A percentile compares a stretch with the other conserved stretches of the same genome.
phyloP scores from a whole-genome alignment of 1,139 yeast genomes.

The Hansenula sp. region DNA sequence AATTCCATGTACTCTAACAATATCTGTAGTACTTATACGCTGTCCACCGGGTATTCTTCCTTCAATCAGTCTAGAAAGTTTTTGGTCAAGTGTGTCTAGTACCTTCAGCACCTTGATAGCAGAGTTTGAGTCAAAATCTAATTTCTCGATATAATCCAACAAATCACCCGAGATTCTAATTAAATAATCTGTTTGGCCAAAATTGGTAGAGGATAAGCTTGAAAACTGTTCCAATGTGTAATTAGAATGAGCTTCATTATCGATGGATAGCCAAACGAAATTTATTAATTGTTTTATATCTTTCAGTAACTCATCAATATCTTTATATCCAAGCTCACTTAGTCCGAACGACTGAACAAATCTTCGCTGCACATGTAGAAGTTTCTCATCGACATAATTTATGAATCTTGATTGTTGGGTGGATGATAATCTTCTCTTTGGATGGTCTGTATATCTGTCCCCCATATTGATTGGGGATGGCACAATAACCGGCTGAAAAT shows the following conservation, averaged over 20 bases:
- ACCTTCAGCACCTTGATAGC: constrained; percentile 11
- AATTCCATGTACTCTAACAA: constrained; percentile 17
- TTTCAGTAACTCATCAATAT: constrained; percentile 10
- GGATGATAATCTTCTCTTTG: constrained; percentile 9
- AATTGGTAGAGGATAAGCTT: constrained; percentile 10
- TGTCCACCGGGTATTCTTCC: constrained; percentile 14
- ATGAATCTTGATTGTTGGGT: constrained; percentile 20
- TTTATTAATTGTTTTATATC: constrained; percentile 14
- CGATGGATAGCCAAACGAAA: constrained; percentile 22
- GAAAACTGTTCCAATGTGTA: constrained; percentile 2
- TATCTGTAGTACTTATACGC: constrained; percentile 14
- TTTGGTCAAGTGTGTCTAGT: constrained; percentile 13
- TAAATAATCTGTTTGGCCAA: constrained; percentile 22
- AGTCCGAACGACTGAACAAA: constrained; percentile 21
- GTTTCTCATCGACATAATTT: constrained; percentile 18
- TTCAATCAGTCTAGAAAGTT: constrained; percentile 17
- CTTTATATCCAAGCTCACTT: constrained; percentile 10
- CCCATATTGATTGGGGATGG: constrained; percentile 10
- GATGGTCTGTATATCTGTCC: not conserved
- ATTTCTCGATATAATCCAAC: constrained; percentile 12
- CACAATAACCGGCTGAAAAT: constrained; percentile 10
- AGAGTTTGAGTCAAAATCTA: constrained; percentile 9
- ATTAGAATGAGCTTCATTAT: constrained; percentile 6
- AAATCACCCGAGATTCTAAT: constrained; percentile 20
- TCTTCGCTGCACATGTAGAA: constrained; percentile 17